A percentile compares a stretch with the other conserved stretches of the same genome.
Evolutionary conservation across 2,329 filamentous ascomycete species (phyloP).

Genomic region (Cadophora sp.): DNA sequence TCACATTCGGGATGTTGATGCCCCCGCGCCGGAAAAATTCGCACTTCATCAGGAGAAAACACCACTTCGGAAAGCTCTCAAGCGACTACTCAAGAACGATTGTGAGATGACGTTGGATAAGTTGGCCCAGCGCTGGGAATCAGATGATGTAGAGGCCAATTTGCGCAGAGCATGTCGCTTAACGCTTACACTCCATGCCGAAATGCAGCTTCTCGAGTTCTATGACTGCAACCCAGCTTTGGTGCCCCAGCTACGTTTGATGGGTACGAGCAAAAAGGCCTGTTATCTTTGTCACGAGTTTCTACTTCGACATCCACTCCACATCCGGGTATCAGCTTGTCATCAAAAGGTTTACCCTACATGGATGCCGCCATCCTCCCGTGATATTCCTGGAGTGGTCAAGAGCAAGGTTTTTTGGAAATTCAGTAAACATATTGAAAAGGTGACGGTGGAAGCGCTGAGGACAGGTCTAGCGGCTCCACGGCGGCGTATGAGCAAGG

Average conservation of each 20-base stretch:
- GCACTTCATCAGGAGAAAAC: constrained; percentile 12
- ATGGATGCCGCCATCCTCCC: constrained; percentile 14
- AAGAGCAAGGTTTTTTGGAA: constrained; percentile 16
- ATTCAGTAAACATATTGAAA: constrained; percentile 14
- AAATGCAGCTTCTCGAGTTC: constrained; percentile 14
- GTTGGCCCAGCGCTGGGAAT: constrained; percentile 12
- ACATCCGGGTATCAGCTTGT: constrained; percentile 13
- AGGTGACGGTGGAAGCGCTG: constrained; percentile 9
- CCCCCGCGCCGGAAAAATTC: constrained; percentile 11
- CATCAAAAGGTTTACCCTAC: constrained; percentile 15
- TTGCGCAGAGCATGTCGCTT: constrained; percentile 16
- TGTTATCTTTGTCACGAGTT: constrained; percentile 15
- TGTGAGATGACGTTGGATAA: constrained; percentile 15
- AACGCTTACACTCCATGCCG: constrained; percentile 15
- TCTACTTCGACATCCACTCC: constrained; percentile 16
- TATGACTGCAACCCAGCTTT: constrained; percentile 13
- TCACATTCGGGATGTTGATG: constrained; percentile 11
- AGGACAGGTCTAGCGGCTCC: constrained; percentile 14
- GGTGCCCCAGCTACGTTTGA: constrained; percentile 16
- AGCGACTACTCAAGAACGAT: constrained; percentile 14
- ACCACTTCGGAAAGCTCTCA: constrained; percentile 14
- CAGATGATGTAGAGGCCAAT: constrained; percentile 10
- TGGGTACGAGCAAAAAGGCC: constrained; percentile 14
- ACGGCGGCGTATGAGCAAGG: constrained; percentile 13
- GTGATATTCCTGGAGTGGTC: constrained; percentile 14